Base-by-base conservation (phyloP, 305 asterid genomes). In the Coffea humblotiana region DNA sequence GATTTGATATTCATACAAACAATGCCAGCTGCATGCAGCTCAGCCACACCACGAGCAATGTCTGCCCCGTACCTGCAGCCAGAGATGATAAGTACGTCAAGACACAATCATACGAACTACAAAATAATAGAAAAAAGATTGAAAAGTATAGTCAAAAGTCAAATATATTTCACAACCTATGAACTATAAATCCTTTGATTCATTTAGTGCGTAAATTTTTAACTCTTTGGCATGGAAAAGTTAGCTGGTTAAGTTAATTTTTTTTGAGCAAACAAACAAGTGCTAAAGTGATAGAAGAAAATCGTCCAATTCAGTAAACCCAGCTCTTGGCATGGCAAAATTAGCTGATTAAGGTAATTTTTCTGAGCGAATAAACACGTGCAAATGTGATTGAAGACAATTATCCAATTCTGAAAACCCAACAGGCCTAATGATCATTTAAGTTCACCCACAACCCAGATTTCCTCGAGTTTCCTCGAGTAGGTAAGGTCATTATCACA, bases 1-100 rank as follows among this genome's bases (percentile, higher is more conserved):
- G 99, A 97, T 81, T 94, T 96, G 71, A 96, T 90, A 85, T 91
- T 94, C 98, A 96, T 94, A 88, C 99, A 96, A 84, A 96, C 97
- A 79, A 96, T 89, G 76, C 98, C 98, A 82, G 99, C 99, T 76
- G 99, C 97, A 86, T 96, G 99, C 80, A 96, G 98, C 83, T 96
- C 99, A 78, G 98, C 97, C 77, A 96, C 97, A 81, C 99, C 99
- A 83, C 99, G 98, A 78, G 98, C 97, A 82, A 96, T 85, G 85
- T 96, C 99, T 48, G 97, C 98, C 84, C 99, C 99, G 86, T 94
- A 94, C 88, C 99, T 96, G 87, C 85, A 88, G 64, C 83, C 79
- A 82, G 80, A 71, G 78, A 83, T 69, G 76, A 75, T 54, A 61
- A 45, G 45, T 43, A 19, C 15, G 23, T n/a, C 35, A 61, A 9